phyloP scores from a whole-genome alignment of 495 filamentous ascomycete genomes.

The Pseudomonodictys pantanalensis region DNA sequence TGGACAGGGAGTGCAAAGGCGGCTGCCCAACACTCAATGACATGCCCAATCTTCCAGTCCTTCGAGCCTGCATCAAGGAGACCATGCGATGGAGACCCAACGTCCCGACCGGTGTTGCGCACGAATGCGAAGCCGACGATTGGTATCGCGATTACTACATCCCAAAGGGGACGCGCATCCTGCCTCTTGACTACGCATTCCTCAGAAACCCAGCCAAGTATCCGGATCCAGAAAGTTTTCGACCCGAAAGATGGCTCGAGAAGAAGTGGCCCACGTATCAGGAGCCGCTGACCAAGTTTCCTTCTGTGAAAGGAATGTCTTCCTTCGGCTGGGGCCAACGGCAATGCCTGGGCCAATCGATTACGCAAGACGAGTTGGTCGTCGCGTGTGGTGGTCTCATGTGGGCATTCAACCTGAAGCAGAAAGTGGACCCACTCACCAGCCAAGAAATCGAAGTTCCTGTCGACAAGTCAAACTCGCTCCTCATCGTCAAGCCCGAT shows the following conservation, averaged over 20 bases:
- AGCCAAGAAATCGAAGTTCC: slow-evolving; percentile 46
- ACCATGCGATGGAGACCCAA: slow-evolving; percentile 34
- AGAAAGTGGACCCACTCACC: slow-evolving; percentile 39
- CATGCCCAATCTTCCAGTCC: slow-evolving; percentile 25
- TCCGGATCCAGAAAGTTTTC: slow-evolving; percentile 42
- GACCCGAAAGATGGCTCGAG: slow-evolving; percentile 42
- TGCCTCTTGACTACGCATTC: slow-evolving; percentile 36
- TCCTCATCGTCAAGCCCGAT: slow-evolving; percentile 43
- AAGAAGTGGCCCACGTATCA: slow-evolving; percentile 35
- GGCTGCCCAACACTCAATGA: slow-evolving; percentile 32
- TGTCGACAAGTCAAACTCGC: slow-evolving; percentile 36
- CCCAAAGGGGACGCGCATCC: slow-evolving; percentile 36
- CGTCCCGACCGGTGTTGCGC: slow-evolving; percentile 31
- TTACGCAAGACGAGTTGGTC: slow-evolving; percentile 40
- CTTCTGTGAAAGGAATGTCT: slow-evolving; percentile 33
- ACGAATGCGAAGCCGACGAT: slow-evolving; percentile 37
- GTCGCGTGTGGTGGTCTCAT: slow-evolving; percentile 35
- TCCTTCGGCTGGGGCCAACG: slow-evolving; percentile 41
- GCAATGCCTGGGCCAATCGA: slow-evolving; percentile 37
- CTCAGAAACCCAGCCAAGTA: slow-evolving; percentile 39
- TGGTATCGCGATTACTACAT: slow-evolving; percentile 38
- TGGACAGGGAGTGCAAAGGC: slow-evolving; percentile 31
- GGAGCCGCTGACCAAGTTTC: slow-evolving; percentile 35
- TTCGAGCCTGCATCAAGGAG: slow-evolving; percentile 35
- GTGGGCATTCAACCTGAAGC: slow-evolving; percentile 41